A percentile compares a stretch with the other conserved stretches of the same genome.
Evolutionary conservation across 139 green algal genomes (phyloP).

Genomic region (Chlorella vulgaris): DNA sequence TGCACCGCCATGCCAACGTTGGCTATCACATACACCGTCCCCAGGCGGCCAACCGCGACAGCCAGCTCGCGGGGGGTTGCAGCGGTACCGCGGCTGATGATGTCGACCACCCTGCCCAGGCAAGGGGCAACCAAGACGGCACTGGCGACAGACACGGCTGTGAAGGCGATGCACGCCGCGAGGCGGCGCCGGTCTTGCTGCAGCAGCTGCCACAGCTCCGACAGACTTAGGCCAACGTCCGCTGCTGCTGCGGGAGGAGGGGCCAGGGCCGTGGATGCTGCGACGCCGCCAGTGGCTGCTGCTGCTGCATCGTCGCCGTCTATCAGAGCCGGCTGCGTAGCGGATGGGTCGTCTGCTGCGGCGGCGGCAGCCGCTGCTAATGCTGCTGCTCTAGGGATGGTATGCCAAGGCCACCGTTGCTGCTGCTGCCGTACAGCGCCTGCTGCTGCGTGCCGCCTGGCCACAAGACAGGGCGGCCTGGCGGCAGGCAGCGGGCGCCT

Average conservation of each 20-base stretch:
- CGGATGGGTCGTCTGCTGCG: not conserved
- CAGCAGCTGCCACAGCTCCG: slow-evolving; percentile 35
- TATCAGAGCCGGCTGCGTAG: not conserved
- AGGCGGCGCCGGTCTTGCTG: slow-evolving; percentile 18
- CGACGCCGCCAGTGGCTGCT: not conserved
- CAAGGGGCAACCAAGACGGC: slow-evolving; percentile 31
- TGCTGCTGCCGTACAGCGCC: too few species aligned
- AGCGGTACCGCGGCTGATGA: slow-evolving; percentile 25
- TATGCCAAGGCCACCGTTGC: too few species aligned
- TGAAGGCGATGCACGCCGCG: slow-evolving; percentile 7
- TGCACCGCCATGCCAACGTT: slow-evolving; percentile 36
- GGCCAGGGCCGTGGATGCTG: too few species aligned
- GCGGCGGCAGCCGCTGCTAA: not conserved
- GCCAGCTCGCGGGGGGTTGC: slow-evolving; percentile 17
- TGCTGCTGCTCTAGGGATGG: too few species aligned
- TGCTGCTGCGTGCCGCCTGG: too few species aligned
- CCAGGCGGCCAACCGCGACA: slow-evolving; percentile 32
- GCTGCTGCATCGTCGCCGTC: not conserved
- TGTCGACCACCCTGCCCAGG: slow-evolving; percentile 39
- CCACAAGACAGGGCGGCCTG: too few species aligned
- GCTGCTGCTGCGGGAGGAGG: not conserved
- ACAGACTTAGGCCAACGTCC: not conserved
- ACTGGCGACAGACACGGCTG: slow-evolving; percentile 16
- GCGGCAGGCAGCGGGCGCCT: too few species aligned
- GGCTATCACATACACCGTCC: slow-evolving; percentile 27